Percentiles rank a stretch among this genome's conserved stretches.
Conservation (phyloP, 148 eudicot genomes). For the Persicaria maculosa region DNA sequence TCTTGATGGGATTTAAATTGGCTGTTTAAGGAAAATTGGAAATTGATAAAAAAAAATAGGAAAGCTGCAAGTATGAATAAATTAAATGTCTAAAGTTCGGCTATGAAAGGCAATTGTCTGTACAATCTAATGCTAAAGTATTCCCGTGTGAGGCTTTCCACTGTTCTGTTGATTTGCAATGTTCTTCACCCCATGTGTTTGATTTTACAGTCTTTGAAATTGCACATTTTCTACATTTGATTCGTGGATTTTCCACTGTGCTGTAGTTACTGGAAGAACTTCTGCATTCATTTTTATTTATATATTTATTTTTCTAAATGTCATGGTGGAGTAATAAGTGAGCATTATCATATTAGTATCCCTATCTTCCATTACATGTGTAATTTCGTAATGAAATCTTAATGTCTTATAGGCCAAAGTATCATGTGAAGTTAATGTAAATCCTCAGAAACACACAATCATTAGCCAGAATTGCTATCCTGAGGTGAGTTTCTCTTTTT, state of each 20-base stretch:
- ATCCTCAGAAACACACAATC: conserved; percentile 40
- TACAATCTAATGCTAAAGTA: background rate
- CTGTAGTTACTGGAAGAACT: no score
- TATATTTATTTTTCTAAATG: no score
- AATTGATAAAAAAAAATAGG: background rate
- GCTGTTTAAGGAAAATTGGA: background rate
- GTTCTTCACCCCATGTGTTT: no score
- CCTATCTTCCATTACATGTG: background rate
- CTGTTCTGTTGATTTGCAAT: background rate
- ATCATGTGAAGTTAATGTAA: conserved; percentile 44
- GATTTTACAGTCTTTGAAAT: no score
- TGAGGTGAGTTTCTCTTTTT: conserved; percentile 27
- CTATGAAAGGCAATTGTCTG: background rate
- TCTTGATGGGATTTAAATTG: background rate
- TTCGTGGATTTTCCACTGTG: no score
- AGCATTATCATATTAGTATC: background rate
- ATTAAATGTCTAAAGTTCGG: background rate
- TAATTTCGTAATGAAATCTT: background rate
- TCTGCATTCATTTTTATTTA: no score
- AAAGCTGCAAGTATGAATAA: background rate
- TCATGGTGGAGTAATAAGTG: background rate
- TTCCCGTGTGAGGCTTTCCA: background rate
- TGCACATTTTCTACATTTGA: no score
- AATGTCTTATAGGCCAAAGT: conserved; percentile 29
- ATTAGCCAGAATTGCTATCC: conserved; percentile 49